Evolutionary conservation across 139 green algal species (phyloP).

Genomic region (Picochlorum sp.): DNA sequence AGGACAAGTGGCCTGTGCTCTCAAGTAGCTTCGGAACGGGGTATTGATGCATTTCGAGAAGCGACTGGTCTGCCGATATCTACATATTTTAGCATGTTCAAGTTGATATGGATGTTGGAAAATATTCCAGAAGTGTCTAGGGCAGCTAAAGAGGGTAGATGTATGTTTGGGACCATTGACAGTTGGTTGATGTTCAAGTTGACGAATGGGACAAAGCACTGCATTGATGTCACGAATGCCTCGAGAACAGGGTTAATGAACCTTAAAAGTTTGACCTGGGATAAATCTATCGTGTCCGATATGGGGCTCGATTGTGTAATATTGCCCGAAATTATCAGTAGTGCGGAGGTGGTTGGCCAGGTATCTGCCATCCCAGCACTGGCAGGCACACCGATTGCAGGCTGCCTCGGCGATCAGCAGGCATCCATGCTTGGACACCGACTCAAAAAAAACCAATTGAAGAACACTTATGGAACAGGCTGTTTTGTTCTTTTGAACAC

Average conservation of each 20-base stretch:
- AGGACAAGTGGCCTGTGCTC: constrained; percentile 59
- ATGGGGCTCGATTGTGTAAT: constrained; percentile 52
- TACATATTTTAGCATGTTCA: constrained; percentile 94
- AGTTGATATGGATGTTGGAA: constrained; percentile 87
- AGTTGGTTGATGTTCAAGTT: constrained; percentile 93
- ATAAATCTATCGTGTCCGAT: constrained; percentile 41
- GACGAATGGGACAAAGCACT: constrained; percentile 72
- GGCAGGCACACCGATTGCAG: constrained; percentile 70
- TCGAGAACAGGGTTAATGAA: constrained; percentile 89
- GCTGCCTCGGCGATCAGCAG: constrained; percentile 93
- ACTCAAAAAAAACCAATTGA: constrained; percentile 70
- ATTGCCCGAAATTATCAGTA: constrained; percentile 77
- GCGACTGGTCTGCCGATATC: constrained; percentile 85
- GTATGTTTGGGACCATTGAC: constrained; percentile 88
- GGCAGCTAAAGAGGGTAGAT: constrained; percentile 30
- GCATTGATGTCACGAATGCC: constrained; percentile 92
- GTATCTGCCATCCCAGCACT: constrained; percentile 22
- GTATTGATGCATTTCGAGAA: constrained; percentile 26
- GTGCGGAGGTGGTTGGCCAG: constrained; percentile 63
- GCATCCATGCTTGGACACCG: constrained; percentile 88
- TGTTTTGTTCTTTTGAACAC: constrained; percentile 98
- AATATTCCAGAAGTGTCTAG: constrained; percentile 64
- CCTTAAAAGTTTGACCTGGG: constrained; percentile 68
- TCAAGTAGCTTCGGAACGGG: constrained; percentile 21
- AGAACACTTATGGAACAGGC: constrained; percentile 97